A percentile compares a stretch with the other conserved stretches of the same genome.
phyloP scores from a whole-genome alignment of 2,329 filamentous ascomycete genomes.

The Verticillium klebahnii region DNA sequence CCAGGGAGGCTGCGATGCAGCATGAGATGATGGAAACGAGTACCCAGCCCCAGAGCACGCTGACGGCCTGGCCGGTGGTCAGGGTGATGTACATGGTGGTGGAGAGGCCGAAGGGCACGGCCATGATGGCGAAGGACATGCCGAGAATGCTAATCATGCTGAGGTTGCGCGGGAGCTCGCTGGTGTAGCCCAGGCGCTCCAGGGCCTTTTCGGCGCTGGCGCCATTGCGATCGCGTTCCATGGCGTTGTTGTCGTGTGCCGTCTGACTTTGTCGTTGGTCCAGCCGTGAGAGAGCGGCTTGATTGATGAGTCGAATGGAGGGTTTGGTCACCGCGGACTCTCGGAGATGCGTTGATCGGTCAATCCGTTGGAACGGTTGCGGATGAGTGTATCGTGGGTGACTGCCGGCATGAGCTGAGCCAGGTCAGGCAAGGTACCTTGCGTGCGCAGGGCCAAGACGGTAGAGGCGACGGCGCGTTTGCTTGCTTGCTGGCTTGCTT shows the following conservation, averaged over 20 bases:
- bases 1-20: constrained; percentile 60
- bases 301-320: background rate
- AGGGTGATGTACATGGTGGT: constrained; percentile 67
- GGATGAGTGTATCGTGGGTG: background rate
- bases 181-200: constrained; percentile 40
- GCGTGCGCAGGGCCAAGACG: background rate
- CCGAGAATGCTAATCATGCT: constrained; percentile 57
- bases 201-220: constrained; percentile 22
- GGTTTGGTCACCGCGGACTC: background rate
- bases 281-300: too few species aligned
- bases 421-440: background rate
- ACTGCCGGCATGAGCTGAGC: background rate
- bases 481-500: too few species aligned
- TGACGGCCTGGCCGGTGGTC: constrained; percentile 63
- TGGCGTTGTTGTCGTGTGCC: background rate
- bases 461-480: background rate
- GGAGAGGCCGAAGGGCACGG: constrained; percentile 62
- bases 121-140: constrained; percentile 69
- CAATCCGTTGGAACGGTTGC: background rate
- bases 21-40: constrained; percentile 59
- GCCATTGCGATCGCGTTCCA: background rate
- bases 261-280: background rate
- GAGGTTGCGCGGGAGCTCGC: constrained; percentile 46
- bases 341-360: background rate
- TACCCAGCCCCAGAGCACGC: constrained; percentile 67